A percentile compares a stretch with the other conserved stretches of the same genome.
Conservation (phyloP, 2,329 filamentous ascomycete genomes). For the Penicillium sp. region DNA sequence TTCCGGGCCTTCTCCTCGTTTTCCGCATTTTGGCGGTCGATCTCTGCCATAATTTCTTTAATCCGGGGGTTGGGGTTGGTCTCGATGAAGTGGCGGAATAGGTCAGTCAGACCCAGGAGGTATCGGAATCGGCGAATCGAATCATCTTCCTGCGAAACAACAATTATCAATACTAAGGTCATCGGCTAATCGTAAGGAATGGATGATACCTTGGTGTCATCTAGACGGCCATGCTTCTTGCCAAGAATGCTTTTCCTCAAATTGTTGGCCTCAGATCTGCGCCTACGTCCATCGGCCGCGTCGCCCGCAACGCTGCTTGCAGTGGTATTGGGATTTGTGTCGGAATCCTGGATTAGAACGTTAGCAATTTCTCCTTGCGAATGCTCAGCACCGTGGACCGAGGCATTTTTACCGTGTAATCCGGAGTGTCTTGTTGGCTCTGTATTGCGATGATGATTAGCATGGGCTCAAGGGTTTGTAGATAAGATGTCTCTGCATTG, state of each 20-base stretch:
- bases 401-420: constrained; percentile 52
- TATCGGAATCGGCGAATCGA: constrained; percentile 93
- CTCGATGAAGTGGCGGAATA: constrained; percentile 98
- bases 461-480: background rate
- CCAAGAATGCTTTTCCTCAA: constrained; percentile 88
- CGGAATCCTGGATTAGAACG: constrained; percentile 51
- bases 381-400: background rate
- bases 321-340: constrained; percentile 63
- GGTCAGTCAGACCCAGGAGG: constrained; percentile 85
- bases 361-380: background rate
- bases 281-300: constrained; percentile 71
- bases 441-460: constrained; percentile 24
- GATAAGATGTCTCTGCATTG: background rate
- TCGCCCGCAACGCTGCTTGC: constrained; percentile 87
- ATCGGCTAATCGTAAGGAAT: background rate
- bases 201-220: constrained; percentile 76
- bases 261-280: constrained; percentile 80
- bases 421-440: constrained; percentile 57
- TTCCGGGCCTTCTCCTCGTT: constrained; percentile 68
- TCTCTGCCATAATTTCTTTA: constrained; percentile 87
- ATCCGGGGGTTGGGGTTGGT: constrained; percentile 94
- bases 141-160: constrained; percentile 70
- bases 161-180: constrained; percentile 12
- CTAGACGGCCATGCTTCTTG: constrained; percentile 87
- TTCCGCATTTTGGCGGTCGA: constrained; percentile 84